Evolutionary conservation across 78 protist species (phyloP).

Genomic region (Fonticula alba): DNA sequence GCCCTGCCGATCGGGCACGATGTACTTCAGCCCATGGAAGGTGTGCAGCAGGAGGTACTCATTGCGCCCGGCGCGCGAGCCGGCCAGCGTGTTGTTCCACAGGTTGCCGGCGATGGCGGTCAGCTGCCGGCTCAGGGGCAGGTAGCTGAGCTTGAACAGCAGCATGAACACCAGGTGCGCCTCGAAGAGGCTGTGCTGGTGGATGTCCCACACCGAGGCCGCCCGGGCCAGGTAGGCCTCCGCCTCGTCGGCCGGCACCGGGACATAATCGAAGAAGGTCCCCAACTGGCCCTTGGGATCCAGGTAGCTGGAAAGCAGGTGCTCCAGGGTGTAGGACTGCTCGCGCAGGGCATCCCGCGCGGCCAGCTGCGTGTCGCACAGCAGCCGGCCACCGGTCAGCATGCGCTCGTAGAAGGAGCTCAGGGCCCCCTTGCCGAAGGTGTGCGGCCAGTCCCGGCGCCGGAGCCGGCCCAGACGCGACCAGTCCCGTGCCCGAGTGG

Average conservation of each 20-base stretch:
- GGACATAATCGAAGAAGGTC: background rate
- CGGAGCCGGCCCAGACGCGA: constrained; percentile 63
- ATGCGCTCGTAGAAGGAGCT: constrained; percentile 14
- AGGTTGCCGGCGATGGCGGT: constrained; percentile 66
- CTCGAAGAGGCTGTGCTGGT: constrained; percentile 38
- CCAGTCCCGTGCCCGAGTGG: constrained; percentile 43
- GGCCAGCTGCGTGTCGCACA: constrained; percentile 45
- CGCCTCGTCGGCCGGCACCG: background rate
- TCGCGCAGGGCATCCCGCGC: no score
- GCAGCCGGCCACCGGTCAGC: constrained; percentile 37
- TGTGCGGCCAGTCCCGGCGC: background rate
- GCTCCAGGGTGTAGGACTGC: background rate
- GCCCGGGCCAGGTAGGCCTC: background rate
- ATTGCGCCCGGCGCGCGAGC: constrained; percentile 85
- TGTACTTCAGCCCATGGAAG: constrained; percentile 53
- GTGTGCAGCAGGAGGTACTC: constrained; percentile 86
- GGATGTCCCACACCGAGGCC: background rate
- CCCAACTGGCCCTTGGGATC: background rate
- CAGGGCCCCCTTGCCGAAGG: constrained; percentile 5
- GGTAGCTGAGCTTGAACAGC: constrained; percentile 35
- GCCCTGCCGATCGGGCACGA: no score
- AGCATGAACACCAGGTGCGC: constrained; percentile 42
- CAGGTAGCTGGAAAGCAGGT: background rate
- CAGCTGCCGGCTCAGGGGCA: constrained; percentile 86
- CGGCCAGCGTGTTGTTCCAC: constrained; percentile 59